Evolutionary conservation across 768 basidiomycete genomes (phyloP).

Genomic region (Boletus bicolor): DNA sequence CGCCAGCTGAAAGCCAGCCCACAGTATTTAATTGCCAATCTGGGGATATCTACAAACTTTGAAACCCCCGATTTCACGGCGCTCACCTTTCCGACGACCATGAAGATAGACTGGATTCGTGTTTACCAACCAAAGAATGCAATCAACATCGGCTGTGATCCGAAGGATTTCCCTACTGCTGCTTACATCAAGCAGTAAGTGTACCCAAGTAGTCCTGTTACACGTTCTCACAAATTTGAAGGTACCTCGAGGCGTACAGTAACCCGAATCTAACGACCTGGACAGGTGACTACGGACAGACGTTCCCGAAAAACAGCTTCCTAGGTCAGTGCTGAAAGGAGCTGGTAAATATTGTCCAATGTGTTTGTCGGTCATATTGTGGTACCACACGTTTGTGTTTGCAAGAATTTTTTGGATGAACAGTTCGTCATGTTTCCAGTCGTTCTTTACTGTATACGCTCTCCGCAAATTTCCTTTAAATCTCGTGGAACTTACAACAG

Average conservation of each 20-base stretch:
- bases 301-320: constrained; percentile 66
- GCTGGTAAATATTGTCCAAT: constrained; percentile 2
- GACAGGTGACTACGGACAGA: constrained; percentile 51
- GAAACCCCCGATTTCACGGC: constrained; percentile 67
- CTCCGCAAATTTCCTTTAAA: not conserved
- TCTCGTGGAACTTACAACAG: constrained; percentile 1
- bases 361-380: constrained; percentile 7
- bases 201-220: not conserved
- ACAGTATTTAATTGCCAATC: constrained; percentile 80
- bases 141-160: constrained; percentile 84
- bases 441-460: constrained; percentile 20
- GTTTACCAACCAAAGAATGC: constrained; percentile 77
- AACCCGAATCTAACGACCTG: constrained; percentile 82
- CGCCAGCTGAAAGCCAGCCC: not conserved
- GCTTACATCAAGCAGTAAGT: constrained; percentile 74
- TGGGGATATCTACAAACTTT: constrained; percentile 85
- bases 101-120: constrained; percentile 85
- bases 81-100: constrained; percentile 66
- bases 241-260: constrained; percentile 68
- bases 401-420: constrained; percentile 15
- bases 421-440: constrained; percentile 15
- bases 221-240: constrained; percentile 15
- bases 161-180: constrained; percentile 71
- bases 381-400: constrained; percentile 7
- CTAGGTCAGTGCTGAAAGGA: constrained; percentile 52